Conservation (phyloP, 1,284 basidiomycete genomes). For the Ganoderma sinense region DNA sequence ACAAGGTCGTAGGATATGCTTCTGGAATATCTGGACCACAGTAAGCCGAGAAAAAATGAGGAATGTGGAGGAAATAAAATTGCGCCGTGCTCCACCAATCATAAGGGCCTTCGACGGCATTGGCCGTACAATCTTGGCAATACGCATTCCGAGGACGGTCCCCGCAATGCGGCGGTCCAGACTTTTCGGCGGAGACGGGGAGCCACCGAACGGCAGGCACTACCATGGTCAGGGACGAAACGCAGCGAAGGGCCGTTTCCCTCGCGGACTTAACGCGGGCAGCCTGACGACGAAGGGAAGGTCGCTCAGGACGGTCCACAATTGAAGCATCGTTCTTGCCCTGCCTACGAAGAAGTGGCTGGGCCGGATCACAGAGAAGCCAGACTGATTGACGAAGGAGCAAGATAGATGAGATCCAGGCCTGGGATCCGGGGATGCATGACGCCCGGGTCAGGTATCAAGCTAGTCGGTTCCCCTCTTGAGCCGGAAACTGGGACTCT, state of each 20-base stretch:
- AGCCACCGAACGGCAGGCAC: neutral
- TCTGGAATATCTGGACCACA: neutral
- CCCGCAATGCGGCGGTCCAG: neutral
- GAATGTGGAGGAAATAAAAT: neutral
- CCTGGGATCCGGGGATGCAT: neutral
- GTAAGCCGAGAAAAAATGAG: neutral
- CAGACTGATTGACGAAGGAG: neutral
- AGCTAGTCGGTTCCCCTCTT: neutral
- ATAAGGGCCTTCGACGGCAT: neutral
- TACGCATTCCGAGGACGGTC: neutral
- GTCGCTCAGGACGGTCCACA: neutral
- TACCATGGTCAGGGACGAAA: neutral
- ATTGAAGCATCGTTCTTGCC: neutral
- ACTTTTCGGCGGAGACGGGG: neutral
- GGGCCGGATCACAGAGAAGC: conserved; percentile 2
- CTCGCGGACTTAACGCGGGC: neutral
- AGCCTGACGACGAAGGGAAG: neutral
- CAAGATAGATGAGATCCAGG: conserved; percentile 9
- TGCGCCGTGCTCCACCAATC: neutral
- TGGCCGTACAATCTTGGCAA: neutral
- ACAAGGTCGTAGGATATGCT: neutral
- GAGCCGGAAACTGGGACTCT: neutral
- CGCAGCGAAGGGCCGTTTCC: neutral
- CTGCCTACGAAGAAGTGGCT: neutral
- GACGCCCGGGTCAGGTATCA: neutral